Evolutionary conservation across 352 stramenopile genomes (phyloP).

Genomic region (Pythium rhizo-oryzae): DNA sequence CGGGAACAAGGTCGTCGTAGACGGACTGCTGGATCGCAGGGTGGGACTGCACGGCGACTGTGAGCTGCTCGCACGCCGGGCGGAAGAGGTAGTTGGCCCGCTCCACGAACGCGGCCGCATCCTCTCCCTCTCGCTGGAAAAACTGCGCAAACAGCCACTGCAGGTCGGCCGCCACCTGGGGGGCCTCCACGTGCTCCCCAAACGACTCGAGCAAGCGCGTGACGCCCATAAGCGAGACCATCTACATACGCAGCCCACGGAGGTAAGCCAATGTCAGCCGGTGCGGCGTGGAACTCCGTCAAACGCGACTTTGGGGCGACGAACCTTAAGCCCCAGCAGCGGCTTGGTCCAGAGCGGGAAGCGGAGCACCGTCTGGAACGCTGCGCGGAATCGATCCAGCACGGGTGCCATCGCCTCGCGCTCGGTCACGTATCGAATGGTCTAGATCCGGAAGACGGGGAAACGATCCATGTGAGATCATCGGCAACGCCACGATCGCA

Average conservation of each 20-base stretch:
- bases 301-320: neutral
- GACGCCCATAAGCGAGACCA: constrained; percentile 67
- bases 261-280: neutral
- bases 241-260: constrained; percentile 25
- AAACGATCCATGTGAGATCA: neutral
- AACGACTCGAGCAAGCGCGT: constrained; percentile 76
- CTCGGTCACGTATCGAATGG: constrained; percentile 77
- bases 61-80: constrained; percentile 60
- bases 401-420: constrained; percentile 58
- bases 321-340: constrained; percentile 54
- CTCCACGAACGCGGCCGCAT: neutral
- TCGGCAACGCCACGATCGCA: neutral
- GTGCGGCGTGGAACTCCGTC: too few relatives aligned
- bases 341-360: constrained; percentile 51
- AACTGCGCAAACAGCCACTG: constrained; percentile 61
- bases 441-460: constrained; percentile 28
- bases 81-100: constrained; percentile 57
- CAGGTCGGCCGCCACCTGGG: constrained; percentile 49
- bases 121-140: constrained; percentile 27
- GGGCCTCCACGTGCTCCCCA: constrained; percentile 35
- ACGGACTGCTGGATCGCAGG: constrained; percentile 37
- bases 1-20: constrained; percentile 52
- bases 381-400: constrained; percentile 50
- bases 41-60: constrained; percentile 73
- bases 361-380: constrained; percentile 54